Percentiles rank a stretch among this genome's conserved stretches.
phyloP scores from a whole-genome alignment of 768 basidiomycete species.

The Mycena olivaceomarginata region DNA sequence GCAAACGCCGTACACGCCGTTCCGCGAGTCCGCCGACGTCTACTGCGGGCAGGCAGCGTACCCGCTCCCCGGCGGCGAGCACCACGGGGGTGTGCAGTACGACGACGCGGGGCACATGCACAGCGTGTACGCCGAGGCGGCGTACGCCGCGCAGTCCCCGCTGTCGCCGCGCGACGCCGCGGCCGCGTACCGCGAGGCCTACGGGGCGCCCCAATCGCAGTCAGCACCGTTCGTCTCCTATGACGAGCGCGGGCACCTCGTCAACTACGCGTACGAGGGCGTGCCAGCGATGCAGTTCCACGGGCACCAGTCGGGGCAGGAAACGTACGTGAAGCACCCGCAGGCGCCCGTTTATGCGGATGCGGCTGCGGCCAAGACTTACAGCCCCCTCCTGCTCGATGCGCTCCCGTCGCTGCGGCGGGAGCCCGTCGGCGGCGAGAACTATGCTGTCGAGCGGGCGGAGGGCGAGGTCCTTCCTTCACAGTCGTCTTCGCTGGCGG shows the following conservation, averaged over 20 bases:
- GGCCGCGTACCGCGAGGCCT: not conserved
- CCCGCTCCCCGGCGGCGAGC: too few relatives aligned
- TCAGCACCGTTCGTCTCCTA: not conserved
- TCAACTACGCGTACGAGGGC: not conserved
- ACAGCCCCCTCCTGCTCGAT: slow-evolving; percentile 1
- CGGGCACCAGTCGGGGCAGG: too few relatives aligned
- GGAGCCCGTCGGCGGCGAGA: too few relatives aligned
- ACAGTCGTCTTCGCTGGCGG: too few relatives aligned
- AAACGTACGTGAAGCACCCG: not conserved
- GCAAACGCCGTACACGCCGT: slow-evolving; percentile 25
- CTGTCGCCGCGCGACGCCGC: not conserved
- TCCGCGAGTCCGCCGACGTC: not conserved
- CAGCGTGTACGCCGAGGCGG: too few relatives aligned
- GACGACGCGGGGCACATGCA: too few relatives aligned
- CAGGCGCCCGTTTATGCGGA: not conserved
- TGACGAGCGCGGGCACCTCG: not conserved
- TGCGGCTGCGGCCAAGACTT: not conserved
- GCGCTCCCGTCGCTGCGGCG: slow-evolving; percentile 5
- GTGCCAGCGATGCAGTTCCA: too few relatives aligned
- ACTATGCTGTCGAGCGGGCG: not conserved
- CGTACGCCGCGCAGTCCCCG: not conserved
- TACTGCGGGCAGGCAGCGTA: too few relatives aligned
- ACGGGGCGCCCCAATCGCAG: not conserved
- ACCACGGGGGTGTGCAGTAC: too few relatives aligned
- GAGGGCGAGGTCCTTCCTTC: too few relatives aligned